phyloP scores from a whole-genome alignment of 768 basidiomycete species.

The Mrakia blollopis region DNA sequence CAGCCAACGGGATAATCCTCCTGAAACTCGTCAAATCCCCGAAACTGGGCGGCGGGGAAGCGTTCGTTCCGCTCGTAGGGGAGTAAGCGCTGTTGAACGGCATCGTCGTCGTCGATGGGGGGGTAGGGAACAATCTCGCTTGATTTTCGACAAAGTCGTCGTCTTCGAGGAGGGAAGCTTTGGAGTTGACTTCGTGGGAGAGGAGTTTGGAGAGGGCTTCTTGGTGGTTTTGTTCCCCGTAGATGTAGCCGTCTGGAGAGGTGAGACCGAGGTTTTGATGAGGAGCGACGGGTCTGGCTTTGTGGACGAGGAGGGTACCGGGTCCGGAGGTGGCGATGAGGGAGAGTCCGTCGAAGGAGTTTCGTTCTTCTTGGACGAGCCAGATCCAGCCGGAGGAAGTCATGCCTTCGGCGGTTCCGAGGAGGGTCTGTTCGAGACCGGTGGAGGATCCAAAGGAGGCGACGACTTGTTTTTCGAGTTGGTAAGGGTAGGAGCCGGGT shows the following conservation, averaged over 20 bases:
- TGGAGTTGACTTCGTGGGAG: not conserved
- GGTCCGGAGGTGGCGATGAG: conserved; percentile 24
- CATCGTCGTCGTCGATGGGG: too few species aligned
- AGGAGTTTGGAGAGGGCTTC: not conserved
- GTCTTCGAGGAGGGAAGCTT: not conserved
- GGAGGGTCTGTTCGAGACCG: conserved; percentile 29
- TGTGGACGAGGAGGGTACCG: conserved; percentile 31
- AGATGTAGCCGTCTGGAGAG: conserved; percentile 2
- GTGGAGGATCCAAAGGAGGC: conserved; percentile 32
- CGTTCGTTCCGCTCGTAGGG: not conserved
- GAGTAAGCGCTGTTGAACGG: not conserved
- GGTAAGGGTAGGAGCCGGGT: conserved; percentile 23
- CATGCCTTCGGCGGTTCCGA: conserved; percentile 28
- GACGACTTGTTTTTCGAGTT: conserved; percentile 25
- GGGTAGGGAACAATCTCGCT: too few species aligned
- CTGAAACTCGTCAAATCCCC: not conserved
- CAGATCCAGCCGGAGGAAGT: conserved; percentile 28
- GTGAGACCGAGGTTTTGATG: conserved; percentile 4
- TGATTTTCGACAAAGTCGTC: too few species aligned
- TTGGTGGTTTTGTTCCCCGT: not conserved
- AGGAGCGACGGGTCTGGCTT: conserved; percentile 2
- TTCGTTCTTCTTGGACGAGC: conserved; percentile 31
- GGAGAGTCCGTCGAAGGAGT: conserved; percentile 23
- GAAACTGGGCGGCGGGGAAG: too few species aligned
- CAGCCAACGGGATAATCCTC: conserved; percentile 26